Evolutionary conservation across 129 eudicot genomes (phyloP).

Genomic region (Flaveria bidentis): DNA sequence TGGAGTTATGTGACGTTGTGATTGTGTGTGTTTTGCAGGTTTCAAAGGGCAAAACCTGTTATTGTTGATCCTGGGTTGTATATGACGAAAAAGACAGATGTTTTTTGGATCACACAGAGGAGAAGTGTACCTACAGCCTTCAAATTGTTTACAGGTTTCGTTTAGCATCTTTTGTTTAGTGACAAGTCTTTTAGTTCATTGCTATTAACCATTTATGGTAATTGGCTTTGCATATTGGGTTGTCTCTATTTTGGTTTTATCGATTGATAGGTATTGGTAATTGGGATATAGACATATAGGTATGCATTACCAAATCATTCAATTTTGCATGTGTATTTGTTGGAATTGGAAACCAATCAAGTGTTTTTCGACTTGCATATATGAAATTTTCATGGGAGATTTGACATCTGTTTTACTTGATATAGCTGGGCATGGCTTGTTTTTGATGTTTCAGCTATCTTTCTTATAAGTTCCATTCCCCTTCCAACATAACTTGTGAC

Average conservation of each 20-base stretch:
- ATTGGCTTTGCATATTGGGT: background rate
- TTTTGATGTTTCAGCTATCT: slow-evolving; percentile 12
- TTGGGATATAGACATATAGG: slow-evolving; percentile 1
- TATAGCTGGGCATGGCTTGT: slow-evolving; percentile 5
- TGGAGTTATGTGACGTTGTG: background rate
- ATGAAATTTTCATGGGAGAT: background rate
- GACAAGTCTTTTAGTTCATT: background rate
- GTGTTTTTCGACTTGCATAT: background rate
- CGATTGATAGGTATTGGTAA: background rate
- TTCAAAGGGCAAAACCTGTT: slow-evolving; percentile 63
- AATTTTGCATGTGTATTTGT: slow-evolving; percentile 1
- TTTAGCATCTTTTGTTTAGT: background rate
- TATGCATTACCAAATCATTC: background rate
- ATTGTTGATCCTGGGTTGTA: slow-evolving; percentile 74
- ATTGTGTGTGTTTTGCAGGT: slow-evolving; percentile 32
- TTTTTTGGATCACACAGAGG: slow-evolving; percentile 54
- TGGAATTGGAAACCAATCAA: background rate
- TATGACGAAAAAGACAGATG: slow-evolving; percentile 55
- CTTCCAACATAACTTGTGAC: slow-evolving; percentile 4
- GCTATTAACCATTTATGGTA: background rate
- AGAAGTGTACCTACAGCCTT: slow-evolving; percentile 75
- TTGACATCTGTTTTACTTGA: background rate
- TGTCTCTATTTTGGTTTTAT: background rate
- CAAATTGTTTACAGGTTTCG: slow-evolving; percentile 66
- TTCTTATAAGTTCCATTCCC: slow-evolving; percentile 9